Percentiles rank a stretch among this genome's conserved stretches.
Conservation (phyloP, 441 rosid species). For the Pelargonium australe region DNA sequence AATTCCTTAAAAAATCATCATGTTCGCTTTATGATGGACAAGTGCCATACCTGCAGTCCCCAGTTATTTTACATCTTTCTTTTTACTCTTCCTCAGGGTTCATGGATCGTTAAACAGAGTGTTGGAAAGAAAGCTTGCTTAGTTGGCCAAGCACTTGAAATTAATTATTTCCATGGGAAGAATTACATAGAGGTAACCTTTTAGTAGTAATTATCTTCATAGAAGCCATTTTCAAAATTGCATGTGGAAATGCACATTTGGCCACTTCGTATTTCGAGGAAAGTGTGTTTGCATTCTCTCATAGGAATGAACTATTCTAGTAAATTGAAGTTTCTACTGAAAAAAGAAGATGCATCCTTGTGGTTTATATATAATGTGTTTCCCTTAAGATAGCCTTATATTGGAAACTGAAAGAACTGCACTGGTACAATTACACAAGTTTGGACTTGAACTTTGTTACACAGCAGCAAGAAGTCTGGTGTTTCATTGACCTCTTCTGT, state of each 20-base stretch:
- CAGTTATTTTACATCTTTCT: background rate
- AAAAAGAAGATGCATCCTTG: no score
- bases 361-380: no score
- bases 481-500: background rate
- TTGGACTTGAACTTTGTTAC: no score
- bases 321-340: no score
- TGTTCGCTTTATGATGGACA: conserved; percentile 1
- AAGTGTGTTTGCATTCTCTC: no score
- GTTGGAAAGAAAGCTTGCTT: conserved; percentile 96
- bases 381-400: no score
- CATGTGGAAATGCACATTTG: background rate
- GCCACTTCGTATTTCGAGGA: no score
- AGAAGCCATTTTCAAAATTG: conserved; percentile 10
- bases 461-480: no score
- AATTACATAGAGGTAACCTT: conserved; percentile 77
- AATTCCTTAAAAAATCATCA: background rate
- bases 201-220: background rate
- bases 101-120: conserved; percentile 97
- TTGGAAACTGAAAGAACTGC: no score
- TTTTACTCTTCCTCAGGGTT: conserved; percentile 53
- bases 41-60: background rate
- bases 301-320: no score
- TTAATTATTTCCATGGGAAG: conserved; percentile 80
- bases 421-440: no score
- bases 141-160: conserved; percentile 87